Evolutionary conservation across 2,329 filamentous ascomycete species (phyloP).

Genomic region (Cercospora citrullina): DNA sequence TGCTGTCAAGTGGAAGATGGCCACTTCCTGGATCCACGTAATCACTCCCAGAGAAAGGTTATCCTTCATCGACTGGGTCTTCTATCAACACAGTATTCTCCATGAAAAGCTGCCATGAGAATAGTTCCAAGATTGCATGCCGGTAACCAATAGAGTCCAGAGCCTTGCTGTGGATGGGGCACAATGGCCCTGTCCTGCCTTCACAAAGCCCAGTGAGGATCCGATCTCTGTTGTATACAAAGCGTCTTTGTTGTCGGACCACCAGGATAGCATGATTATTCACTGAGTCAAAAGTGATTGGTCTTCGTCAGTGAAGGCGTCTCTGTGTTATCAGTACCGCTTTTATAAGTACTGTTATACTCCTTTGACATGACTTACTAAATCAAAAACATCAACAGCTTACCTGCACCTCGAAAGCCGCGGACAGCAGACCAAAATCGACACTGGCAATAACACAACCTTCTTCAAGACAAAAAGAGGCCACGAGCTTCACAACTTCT

Average conservation of each 20-base stretch:
- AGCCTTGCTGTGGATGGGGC: not conserved
- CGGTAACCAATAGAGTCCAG: not conserved
- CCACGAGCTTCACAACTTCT: not conserved
- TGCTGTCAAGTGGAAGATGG: not conserved
- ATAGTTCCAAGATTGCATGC: not conserved
- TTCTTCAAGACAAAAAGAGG: not conserved
- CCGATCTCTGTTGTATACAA: not conserved
- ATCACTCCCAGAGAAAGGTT: not conserved
- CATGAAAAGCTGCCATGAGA: not conserved
- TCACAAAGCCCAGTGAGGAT: not conserved
- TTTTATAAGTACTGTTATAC: not conserved
- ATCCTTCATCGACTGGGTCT: not conserved
- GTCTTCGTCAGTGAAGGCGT: not conserved
- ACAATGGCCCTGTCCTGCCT: not conserved
- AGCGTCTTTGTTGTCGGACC: not conserved
- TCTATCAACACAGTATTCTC: not conserved
- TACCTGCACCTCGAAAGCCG: not conserved
- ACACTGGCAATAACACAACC: not conserved
- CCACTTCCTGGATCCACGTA: not conserved
- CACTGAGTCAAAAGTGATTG: not conserved
- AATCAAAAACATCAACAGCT: not conserved
- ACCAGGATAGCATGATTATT: not conserved
- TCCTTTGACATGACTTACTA: not conserved
- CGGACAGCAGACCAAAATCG: not conserved
- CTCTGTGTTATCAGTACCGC: not conserved